A percentile compares a stretch with the other conserved stretches of the same genome.
phyloP scores from a whole-genome alignment of 352 stramenopile genomes.

The Pythium angustatum region DNA sequence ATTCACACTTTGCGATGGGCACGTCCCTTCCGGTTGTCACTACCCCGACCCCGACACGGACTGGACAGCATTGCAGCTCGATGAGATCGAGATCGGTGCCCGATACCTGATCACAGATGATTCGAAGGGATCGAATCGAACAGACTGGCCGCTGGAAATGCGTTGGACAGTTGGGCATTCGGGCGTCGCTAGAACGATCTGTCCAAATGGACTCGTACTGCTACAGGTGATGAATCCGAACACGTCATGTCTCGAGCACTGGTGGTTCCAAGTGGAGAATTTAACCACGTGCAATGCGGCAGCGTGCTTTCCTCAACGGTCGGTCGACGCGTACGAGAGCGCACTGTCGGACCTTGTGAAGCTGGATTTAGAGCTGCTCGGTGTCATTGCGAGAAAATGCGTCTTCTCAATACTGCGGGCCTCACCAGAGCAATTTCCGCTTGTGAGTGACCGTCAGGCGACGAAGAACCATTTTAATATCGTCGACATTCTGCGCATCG shows the following conservation, averaged over 20 bases:
- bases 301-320: slow-evolving; percentile 36
- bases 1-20: slow-evolving; percentile 76
- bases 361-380: slow-evolving; percentile 53
- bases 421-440: slow-evolving; percentile 53
- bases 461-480: slow-evolving; percentile 47
- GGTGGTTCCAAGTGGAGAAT: slow-evolving; percentile 72
- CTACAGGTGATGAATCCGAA: slow-evolving; percentile 62
- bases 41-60: slow-evolving; percentile 81
- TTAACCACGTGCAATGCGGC: slow-evolving; percentile 26
- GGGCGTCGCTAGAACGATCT: slow-evolving; percentile 49
- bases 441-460: slow-evolving; percentile 28
- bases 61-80: slow-evolving; percentile 73
- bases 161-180: slow-evolving; percentile 67
- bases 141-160: slow-evolving; percentile 52
- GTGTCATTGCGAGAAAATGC: slow-evolving; percentile 54
- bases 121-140: slow-evolving; percentile 32
- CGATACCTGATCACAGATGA: slow-evolving; percentile 46
- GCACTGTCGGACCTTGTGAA: slow-evolving; percentile 37
- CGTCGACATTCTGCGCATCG: slow-evolving; percentile 54
- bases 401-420: slow-evolving; percentile 65
- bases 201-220: slow-evolving; percentile 57
- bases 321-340: slow-evolving; percentile 44
- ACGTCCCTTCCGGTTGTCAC: slow-evolving; percentile 74
- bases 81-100: slow-evolving; percentile 69
- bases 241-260: slow-evolving; percentile 53